A percentile compares a stretch with the other conserved stretches of the same genome.
Evolutionary conservation across 345 rosid species (phyloP).

Genomic region (Limnanthes douglasii): DNA sequence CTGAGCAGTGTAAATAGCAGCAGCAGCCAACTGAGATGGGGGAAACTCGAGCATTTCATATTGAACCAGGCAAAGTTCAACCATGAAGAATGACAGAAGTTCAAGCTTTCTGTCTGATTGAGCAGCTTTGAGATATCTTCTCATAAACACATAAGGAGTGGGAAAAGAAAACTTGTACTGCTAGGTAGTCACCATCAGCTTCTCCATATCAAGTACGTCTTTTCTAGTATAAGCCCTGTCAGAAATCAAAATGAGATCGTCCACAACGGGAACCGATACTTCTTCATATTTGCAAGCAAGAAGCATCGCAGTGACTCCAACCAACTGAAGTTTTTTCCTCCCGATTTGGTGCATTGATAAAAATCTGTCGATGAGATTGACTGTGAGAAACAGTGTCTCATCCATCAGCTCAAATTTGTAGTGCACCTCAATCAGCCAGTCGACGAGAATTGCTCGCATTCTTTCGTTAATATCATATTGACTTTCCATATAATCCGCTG

Average conservation of each 20-base stretch:
- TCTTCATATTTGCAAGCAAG: slow-evolving; percentile 59
- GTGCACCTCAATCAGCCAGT: slow-evolving; percentile 98
- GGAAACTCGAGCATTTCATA: slow-evolving; percentile 40
- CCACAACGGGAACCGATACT: slow-evolving; percentile 35
- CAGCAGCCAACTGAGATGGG: slow-evolving; percentile 50
- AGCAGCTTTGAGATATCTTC: slow-evolving; percentile 75
- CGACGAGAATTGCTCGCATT: slow-evolving; percentile 91
- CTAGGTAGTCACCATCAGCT: slow-evolving; percentile 49
- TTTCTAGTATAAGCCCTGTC: slow-evolving; percentile 29
- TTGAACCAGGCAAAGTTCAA: slow-evolving; percentile 42
- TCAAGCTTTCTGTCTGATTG: slow-evolving; percentile 68
- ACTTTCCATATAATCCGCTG: slow-evolving; percentile 42
- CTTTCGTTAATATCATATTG: slow-evolving; percentile 70
- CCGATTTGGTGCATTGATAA: slow-evolving; percentile 19
- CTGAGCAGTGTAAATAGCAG: slow-evolving; percentile 60
- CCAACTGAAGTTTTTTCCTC: slow-evolving; percentile 42
- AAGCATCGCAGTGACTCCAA: slow-evolving; percentile 61
- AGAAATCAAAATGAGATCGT: slow-evolving; percentile 31
- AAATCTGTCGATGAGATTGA: slow-evolving; percentile 43
- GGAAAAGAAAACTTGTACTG: slow-evolving; percentile 70
- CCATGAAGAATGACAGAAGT: slow-evolving; percentile 27
- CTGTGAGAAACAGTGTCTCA: slow-evolving; percentile 41
- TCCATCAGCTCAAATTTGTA: slow-evolving; percentile 45
- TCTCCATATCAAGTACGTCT: slow-evolving; percentile 51
- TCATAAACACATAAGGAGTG: slow-evolving; percentile 86